Conservation (phyloP, 2,329 filamentous ascomycete species). For the Cladosporium austrohemisphaericum region DNA sequence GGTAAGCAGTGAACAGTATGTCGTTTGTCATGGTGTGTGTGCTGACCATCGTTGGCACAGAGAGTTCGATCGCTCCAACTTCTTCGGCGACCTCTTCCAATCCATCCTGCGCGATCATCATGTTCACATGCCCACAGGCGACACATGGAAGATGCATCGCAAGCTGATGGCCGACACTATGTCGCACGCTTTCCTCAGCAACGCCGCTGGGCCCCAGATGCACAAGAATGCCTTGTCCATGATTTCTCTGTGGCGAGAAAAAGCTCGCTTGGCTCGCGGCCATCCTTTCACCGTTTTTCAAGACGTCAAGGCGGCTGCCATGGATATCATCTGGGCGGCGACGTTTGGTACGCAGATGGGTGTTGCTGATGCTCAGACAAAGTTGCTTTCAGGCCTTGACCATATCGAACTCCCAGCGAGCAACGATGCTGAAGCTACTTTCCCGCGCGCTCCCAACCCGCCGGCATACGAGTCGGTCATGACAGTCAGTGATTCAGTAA, state of each 20-base stretch:
- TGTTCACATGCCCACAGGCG: conserved; percentile 24
- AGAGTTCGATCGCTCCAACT: conserved; percentile 23
- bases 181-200: conserved; percentile 27
- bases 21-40: neutral
- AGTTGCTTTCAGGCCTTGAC: conserved; percentile 15
- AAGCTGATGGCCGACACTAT: conserved; percentile 29
- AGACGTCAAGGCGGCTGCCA: conserved; percentile 35
- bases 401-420: conserved; percentile 5
- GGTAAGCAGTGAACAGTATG: conserved; percentile 42
- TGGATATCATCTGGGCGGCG: conserved; percentile 41
- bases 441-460: conserved; percentile 22
- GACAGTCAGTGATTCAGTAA: neutral
- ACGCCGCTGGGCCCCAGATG: conserved; percentile 29
- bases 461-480: conserved; percentile 17
- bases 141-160: conserved; percentile 28
- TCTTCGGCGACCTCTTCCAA: conserved; percentile 30
- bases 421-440: conserved; percentile 15
- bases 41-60: neutral
- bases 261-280: conserved; percentile 27
- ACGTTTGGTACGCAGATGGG: conserved; percentile 37
- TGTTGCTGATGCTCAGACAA: conserved; percentile 22
- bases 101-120: conserved; percentile 25
- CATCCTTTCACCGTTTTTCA: conserved; percentile 33
- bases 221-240: conserved; percentile 23
- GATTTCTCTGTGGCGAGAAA: conserved; percentile 33